Evolutionary conservation across 768 basidiomycete genomes (phyloP).

Genomic region (Lactarius pseudohatsudake): DNA sequence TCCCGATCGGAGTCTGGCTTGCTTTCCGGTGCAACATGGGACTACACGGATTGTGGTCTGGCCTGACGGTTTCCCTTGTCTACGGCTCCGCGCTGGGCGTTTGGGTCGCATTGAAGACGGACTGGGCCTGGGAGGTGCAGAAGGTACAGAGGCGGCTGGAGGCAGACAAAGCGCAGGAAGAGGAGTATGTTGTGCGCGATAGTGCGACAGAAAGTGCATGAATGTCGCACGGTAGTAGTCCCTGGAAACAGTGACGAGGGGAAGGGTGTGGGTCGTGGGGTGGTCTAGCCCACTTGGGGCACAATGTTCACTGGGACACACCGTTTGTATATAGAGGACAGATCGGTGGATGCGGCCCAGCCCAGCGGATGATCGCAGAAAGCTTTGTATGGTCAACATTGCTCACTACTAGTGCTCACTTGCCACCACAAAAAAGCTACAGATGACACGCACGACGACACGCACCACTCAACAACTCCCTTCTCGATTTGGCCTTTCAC

Average conservation of each 20-base stretch:
- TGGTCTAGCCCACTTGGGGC: not conserved
- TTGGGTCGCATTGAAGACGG: constrained; percentile 51
- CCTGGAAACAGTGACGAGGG: not conserved
- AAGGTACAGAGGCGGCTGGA: constrained; percentile 57
- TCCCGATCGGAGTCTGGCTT: constrained; percentile 80
- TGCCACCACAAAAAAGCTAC: not conserved
- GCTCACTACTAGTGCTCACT: not conserved
- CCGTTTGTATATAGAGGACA: not conserved
- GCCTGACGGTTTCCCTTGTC: constrained; percentile 66
- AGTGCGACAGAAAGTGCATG: not conserved
- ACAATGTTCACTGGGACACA: not conserved
- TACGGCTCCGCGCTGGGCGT: constrained; percentile 57
- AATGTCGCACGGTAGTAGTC: not conserved
- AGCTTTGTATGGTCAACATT: not conserved
- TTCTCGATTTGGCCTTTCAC: not conserved
- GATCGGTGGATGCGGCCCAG: not conserved
- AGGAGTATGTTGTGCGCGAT: not conserved
- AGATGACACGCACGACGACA: not conserved
- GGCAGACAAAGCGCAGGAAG: constrained; percentile 15
- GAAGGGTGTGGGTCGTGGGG: not conserved
- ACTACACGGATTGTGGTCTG: constrained; percentile 82
- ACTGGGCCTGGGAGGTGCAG: constrained; percentile 70
- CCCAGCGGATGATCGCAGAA: not conserved
- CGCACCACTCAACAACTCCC: not conserved
- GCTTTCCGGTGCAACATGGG: constrained; percentile 59